Conservation (phyloP, 2,329 filamentous ascomycete species). For the Sarocladium oryzae region DNA sequence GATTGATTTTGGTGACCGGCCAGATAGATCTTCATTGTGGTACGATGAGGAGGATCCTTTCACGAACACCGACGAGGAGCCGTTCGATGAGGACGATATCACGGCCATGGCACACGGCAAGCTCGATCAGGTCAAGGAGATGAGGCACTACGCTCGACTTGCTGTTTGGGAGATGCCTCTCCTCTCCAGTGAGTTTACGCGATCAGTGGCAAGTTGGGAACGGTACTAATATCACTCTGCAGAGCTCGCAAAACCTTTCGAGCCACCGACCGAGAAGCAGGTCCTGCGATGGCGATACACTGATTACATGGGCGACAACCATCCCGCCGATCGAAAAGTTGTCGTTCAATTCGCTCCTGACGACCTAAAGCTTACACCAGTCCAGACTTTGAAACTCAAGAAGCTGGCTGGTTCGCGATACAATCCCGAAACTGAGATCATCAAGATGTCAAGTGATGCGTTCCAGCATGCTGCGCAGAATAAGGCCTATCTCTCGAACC, state of each 20-base stretch:
- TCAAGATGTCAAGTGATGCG: slow-evolving; percentile 88
- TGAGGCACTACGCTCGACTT: slow-evolving; percentile 80
- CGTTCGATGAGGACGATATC: slow-evolving; percentile 77
- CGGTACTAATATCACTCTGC: slow-evolving; percentile 9
- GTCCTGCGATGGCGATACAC: slow-evolving; percentile 94
- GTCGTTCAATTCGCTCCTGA: slow-evolving; percentile 79
- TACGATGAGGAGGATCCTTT: slow-evolving; percentile 43
- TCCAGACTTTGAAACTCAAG: slow-evolving; percentile 72
- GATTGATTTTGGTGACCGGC: slow-evolving; percentile 25
- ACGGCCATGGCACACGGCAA: slow-evolving; percentile 77
- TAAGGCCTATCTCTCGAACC: slow-evolving; percentile 84
- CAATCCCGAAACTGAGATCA: slow-evolving; percentile 72
- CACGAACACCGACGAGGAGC: slow-evolving; percentile 46
- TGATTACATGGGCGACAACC: slow-evolving; percentile 87
- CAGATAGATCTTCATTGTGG: slow-evolving; percentile 38
- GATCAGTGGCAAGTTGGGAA: not conserved
- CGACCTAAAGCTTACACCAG: slow-evolving; percentile 63
- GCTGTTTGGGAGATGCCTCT: slow-evolving; percentile 95
- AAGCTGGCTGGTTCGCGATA: slow-evolving; percentile 83
- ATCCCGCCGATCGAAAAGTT: slow-evolving; percentile 89
- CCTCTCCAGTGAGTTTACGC: slow-evolving; percentile 64
- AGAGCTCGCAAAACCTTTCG: slow-evolving; percentile 82
- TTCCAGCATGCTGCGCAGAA: slow-evolving; percentile 90
- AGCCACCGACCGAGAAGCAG: slow-evolving; percentile 57
- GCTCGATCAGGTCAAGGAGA: slow-evolving; percentile 79